Percentiles rank a stretch among this genome's conserved stretches.
Evolutionary conservation across 345 rosid genomes (phyloP).

Genomic region (Ricinus communis): DNA sequence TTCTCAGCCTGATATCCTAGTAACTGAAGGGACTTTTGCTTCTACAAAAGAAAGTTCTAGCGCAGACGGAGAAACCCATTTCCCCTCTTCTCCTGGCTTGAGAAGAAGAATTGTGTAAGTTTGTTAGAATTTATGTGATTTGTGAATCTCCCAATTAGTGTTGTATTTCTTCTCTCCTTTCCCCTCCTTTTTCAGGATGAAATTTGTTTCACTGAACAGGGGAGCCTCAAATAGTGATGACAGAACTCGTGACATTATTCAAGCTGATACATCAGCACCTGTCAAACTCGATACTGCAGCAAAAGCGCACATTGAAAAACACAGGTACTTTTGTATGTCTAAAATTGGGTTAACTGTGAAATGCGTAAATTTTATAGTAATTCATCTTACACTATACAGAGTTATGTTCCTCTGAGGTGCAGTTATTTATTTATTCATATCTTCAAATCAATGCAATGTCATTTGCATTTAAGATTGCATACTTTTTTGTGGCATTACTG

Average conservation of each 20-base stretch:
- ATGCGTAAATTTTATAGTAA: not conserved
- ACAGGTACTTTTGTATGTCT: constrained; percentile 44
- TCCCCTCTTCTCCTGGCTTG: constrained; percentile 62
- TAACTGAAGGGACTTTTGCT: constrained; percentile 33
- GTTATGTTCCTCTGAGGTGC: not conserved
- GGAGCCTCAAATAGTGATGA: constrained; percentile 45
- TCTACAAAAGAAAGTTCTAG: constrained; percentile 40
- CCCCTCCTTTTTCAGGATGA: not conserved
- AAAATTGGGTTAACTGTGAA: not conserved
- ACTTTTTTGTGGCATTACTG: no score
- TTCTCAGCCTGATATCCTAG: constrained; percentile 46
- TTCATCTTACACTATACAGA: not conserved
- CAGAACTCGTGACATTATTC: constrained; percentile 36
- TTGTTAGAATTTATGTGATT: not conserved
- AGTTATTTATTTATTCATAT: no score
- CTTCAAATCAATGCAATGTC: no score
- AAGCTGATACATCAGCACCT: constrained; percentile 47
- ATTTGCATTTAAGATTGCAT: no score
- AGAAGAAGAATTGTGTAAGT: constrained; percentile 81
- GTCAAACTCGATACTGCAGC: constrained; percentile 69
- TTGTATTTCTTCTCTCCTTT: constrained; percentile 1
- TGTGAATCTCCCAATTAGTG: constrained; percentile 1
- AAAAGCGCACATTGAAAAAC: constrained; percentile 70
- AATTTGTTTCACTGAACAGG: constrained; percentile 36
- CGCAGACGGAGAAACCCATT: constrained; percentile 39